Base-by-base conservation (phyloP, 805 yeast genomes). In the Candida sithepensis region DNA sequence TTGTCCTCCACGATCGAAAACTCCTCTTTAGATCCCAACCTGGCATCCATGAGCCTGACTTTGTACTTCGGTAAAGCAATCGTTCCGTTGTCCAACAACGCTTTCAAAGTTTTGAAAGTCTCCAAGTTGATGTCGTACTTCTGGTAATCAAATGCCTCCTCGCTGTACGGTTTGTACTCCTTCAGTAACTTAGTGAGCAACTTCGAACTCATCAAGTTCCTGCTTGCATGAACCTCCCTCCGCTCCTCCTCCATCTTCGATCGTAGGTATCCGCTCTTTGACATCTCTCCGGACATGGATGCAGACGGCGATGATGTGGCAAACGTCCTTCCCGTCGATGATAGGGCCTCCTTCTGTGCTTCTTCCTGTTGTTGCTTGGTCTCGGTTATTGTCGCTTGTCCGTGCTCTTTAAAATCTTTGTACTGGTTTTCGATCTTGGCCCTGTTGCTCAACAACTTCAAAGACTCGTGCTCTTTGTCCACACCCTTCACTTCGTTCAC, bases 21-120 rank as follows among this genome's bases (percentile, higher is more conserved):
- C 18, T 38, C 26, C 8, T 21, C 41, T 38, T 38, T 21, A 9
- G 24, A 21, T 20, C 41, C 41, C 10, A 30, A 30, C 16, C 14
- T 30, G 8, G 34, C 8, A 14, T 30, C 14, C 34, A 30, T 30
- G 33, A 42, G 58, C 51, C 39, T 47, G 36, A 63, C 58, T 24
- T 54, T 55, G 41, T 54, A 53, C 8, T 58, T 52, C 13, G 67
- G 67, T 42, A 62, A 41, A 14, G 44, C 42, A 7, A 63, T 34
- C 13, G 48, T 38, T 7, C 57, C 57, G 1, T 49, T 40, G 24
- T 56, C 58, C n/a, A 62, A 46, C 16, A 61, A 26, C 6, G 42
- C 43, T 34, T 53, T 45, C 10, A 61, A 45, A 3, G 45, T 41
- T 3, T 19, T 20, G 43, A 58, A 47, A 39, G 59, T 53, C 16